Evolutionary conservation across 352 stramenopile genomes (phyloP), one percentile per base, ranked within the genome.

Genomic region (Thraustochytrium sp.): DNA sequence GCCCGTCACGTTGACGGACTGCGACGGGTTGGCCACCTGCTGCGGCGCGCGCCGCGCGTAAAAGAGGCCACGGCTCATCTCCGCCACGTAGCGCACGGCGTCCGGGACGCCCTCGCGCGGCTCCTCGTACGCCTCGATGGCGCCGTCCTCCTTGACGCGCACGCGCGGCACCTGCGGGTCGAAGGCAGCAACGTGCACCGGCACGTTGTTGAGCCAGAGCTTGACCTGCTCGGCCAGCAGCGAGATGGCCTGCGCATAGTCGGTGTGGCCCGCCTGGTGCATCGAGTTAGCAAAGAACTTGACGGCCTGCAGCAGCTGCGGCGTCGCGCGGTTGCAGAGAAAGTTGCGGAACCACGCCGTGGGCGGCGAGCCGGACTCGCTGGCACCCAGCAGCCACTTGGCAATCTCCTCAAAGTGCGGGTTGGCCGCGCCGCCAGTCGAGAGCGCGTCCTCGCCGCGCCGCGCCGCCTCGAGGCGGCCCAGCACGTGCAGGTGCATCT

Each of bases 321-420:
- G 89, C 1, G 90, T 93, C 26, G 90, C 88, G 61, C 90, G 90
- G 82, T 93, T 93, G 85, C 90, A 91, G 75, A 92, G 48, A 82
- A 89, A 90, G 36, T 85, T 88, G 72, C 90, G 92, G 76, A 92
- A 90, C 88, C 86, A 90, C 29, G 89, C 88, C 16, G 90, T 86
- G 9, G 88, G 89, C 0, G 87, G 88, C n/a, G 83, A 74, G 2
- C 86, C 84, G 0, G 73, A 87, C 26, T 87, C 84, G 40, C 83
- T 85, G 21, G 86, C 85, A 51, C 88, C 88, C 85, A 90, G 90
- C 63, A 92, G 89, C 83, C 88, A 92, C 42, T 88, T 83, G 55
- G 83, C 86, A 86, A 92, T 91, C 0, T 87, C 85, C 42, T 90
- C 85, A n/a, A 91, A 90, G 56, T 91, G 87, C 21, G 48, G 62